A percentile compares a stretch with the other conserved stretches of the same genome.
Evolutionary conservation across 352 stramenopile genomes (phyloP).

Genomic region (Plasmopara halstedii): DNA sequence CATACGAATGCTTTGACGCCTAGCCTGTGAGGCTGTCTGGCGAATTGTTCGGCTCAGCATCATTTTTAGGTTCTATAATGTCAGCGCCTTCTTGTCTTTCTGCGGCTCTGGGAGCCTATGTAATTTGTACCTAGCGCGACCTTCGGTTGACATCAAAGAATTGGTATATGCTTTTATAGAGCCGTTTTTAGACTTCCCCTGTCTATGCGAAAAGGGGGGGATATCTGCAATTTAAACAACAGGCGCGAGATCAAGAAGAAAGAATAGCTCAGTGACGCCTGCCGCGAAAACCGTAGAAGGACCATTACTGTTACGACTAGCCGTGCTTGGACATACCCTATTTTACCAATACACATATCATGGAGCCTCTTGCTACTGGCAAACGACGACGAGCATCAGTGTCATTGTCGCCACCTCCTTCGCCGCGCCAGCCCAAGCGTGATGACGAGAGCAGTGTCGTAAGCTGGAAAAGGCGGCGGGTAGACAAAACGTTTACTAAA

Average conservation of each 20-base stretch:
- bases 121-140: constrained; percentile 1
- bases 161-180: constrained; percentile 2
- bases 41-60: constrained; percentile 60
- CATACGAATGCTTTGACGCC: constrained; percentile 37
- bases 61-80: not conserved
- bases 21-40: constrained; percentile 29
- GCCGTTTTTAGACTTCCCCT: constrained; percentile 18
- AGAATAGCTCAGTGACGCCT: constrained; percentile 20
- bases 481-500: not conserved
- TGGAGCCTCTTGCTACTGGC: constrained; percentile 14
- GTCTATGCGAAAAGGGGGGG: constrained; percentile 19
- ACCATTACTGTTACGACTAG: constrained; percentile 3
- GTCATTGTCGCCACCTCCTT: constrained; percentile 10
- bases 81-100: constrained; percentile 18
- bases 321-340: not conserved
- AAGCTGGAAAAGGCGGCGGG: constrained; percentile 14
- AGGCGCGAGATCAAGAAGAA: constrained; percentile 21
- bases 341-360: constrained; percentile 1
- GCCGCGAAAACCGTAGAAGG: constrained; percentile 13
- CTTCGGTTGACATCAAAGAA: constrained; percentile 6
- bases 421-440: constrained; percentile 6
- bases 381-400: constrained; percentile 17
- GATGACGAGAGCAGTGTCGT: constrained; percentile 3
- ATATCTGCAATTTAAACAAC: constrained; percentile 15
- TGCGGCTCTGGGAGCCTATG: constrained; percentile 21